Evolutionary conservation across 2,329 filamentous ascomycete species (phyloP).

Genomic region (Arthrinium phaeospermum): DNA sequence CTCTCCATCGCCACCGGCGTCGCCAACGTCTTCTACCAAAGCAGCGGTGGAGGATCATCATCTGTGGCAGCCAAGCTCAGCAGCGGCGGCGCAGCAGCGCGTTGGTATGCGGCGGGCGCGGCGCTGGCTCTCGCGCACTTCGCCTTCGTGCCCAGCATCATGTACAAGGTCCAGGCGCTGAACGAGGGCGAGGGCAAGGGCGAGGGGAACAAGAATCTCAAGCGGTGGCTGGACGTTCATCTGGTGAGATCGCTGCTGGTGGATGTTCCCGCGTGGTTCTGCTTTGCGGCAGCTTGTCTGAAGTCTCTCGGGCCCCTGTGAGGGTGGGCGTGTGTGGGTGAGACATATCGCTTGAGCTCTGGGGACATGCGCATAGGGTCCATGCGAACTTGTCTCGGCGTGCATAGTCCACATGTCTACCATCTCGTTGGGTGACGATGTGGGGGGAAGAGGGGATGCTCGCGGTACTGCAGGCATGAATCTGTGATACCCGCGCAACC

Average conservation of each 20-base stretch:
- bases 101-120: constrained; percentile 38
- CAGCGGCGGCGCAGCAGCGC: constrained; percentile 28
- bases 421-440: background rate
- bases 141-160: constrained; percentile 39
- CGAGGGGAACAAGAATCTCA: constrained; percentile 31
- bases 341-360: background rate
- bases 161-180: constrained; percentile 35
- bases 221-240: constrained; percentile 38
- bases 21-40: constrained; percentile 32
- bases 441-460: background rate
- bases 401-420: background rate
- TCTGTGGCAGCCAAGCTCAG: background rate
- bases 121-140: constrained; percentile 38
- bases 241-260: constrained; percentile 32
- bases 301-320: constrained; percentile 33
- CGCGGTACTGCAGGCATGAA: background rate
- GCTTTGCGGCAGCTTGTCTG: constrained; percentile 36
- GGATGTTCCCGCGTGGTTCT: constrained; percentile 40
- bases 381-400: background rate
- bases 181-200: constrained; percentile 34
- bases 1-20: constrained; percentile 35
- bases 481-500: background rate
- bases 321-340: background rate
- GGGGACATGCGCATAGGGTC: background rate
- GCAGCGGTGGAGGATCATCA: background rate